Conservation (phyloP, 495 filamentous ascomycete species). For the Hyaloscypha bicolor region DNA sequence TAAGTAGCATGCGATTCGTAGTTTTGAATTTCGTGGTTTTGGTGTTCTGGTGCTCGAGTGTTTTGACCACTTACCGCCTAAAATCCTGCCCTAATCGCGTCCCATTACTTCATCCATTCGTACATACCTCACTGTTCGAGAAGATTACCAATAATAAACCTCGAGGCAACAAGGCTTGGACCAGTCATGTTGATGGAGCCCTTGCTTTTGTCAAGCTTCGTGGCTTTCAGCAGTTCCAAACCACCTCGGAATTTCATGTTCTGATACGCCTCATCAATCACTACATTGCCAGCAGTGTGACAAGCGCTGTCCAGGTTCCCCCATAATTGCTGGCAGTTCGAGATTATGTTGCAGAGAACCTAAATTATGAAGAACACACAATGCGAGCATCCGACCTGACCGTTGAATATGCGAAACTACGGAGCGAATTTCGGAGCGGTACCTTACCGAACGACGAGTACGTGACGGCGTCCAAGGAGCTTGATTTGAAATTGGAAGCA, state of each 20-base stretch:
- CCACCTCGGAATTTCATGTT: slow-evolving; percentile 12
- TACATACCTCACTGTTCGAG: no score
- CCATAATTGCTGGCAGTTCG: slow-evolving; percentile 29
- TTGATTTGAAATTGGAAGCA: slow-evolving; percentile 7
- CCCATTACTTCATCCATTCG: no score
- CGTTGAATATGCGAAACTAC: slow-evolving; percentile 30
- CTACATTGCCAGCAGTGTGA: background rate
- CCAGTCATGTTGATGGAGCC: slow-evolving; percentile 60
- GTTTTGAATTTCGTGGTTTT: no score
- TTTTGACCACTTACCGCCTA: no score
- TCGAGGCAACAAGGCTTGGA: slow-evolving; percentile 45
- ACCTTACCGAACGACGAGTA: background rate
- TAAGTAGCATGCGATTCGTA: no score
- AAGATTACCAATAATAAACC: slow-evolving; percentile 46
- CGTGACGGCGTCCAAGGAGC: slow-evolving; percentile 6
- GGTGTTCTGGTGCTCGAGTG: no score
- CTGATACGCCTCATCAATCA: slow-evolving; percentile 10
- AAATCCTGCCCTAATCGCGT: no score
- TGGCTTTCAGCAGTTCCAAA: slow-evolving; percentile 54
- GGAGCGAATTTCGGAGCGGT: slow-evolving; percentile 21
- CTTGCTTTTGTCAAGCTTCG: slow-evolving; percentile 57
- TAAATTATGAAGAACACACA: background rate
- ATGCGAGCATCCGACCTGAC: slow-evolving; percentile 25
- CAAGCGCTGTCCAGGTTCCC: background rate
- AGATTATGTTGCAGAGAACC: slow-evolving; percentile 1